Percentiles rank a stretch among this genome's conserved stretches.
Evolutionary conservation across 257 asterid species (phyloP).

Genomic region (Euphrasia confusa): DNA sequence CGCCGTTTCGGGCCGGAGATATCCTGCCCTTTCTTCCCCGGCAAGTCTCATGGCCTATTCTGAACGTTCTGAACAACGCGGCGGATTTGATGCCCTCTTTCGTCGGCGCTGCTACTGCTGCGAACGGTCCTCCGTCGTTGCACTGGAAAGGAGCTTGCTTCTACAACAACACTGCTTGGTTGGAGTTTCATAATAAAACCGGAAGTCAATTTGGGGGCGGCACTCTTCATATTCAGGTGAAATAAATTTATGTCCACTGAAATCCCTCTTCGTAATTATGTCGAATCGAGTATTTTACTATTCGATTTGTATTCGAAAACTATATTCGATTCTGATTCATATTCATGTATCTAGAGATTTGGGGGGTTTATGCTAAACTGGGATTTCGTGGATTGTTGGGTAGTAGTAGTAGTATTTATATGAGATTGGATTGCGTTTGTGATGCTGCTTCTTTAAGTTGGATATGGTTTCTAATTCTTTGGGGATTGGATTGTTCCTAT

Average conservation of each 20-base stretch:
- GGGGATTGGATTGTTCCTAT: not conserved
- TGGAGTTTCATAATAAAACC: slow-evolving; percentile 66
- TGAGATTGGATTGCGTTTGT: not conserved
- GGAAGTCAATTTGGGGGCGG: slow-evolving; percentile 78
- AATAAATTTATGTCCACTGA: slow-evolving; percentile 18
- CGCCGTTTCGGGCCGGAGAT: slow-evolving; percentile 52
- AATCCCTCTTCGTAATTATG: not conserved
- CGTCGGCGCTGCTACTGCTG: slow-evolving; percentile 56
- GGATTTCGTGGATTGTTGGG: slow-evolving; percentile 11
- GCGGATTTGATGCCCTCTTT: slow-evolving; percentile 78
- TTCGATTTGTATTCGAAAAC: no score
- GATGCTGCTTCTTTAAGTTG: not conserved
- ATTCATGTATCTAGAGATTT: no score
- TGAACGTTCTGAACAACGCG: slow-evolving; percentile 48
- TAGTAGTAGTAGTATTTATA: not conserved
- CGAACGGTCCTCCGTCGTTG: slow-evolving; percentile 27
- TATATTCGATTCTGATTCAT: no score
- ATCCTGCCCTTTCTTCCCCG: slow-evolving; percentile 65
- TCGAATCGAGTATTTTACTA: not conserved
- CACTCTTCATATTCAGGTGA: slow-evolving; percentile 80
- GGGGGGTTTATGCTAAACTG: not conserved
- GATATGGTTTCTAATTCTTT: not conserved
- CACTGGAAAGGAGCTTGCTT: slow-evolving; percentile 91
- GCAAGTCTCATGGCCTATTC: slow-evolving; percentile 66
- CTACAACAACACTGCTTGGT: slow-evolving; percentile 64